Evolutionary conservation across 495 filamentous ascomycete genomes (phyloP).

Genomic region (Immersiella caudata): DNA sequence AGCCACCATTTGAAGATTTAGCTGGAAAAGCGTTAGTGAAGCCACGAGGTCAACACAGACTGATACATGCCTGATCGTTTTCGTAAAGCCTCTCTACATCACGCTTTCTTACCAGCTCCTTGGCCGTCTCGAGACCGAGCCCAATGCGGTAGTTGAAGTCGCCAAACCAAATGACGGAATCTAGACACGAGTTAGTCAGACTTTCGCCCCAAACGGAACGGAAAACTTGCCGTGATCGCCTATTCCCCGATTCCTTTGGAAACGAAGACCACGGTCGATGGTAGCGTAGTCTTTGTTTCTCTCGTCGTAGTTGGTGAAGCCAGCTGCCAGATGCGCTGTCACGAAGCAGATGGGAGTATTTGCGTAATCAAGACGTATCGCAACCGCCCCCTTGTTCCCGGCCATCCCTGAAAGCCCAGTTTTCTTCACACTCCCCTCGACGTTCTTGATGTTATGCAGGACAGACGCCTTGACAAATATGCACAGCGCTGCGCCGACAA

Average conservation of each 20-base stretch:
- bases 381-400: constrained; percentile 97
- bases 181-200: constrained; percentile 28
- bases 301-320: constrained; percentile 97
- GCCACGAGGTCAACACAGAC: background rate
- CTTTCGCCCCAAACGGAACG: constrained; percentile 1
- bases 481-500: constrained; percentile 90
- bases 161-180: constrained; percentile 94
- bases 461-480: constrained; percentile 82
- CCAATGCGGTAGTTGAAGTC: constrained; percentile 99
- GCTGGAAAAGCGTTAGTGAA: constrained; percentile 45
- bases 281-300: constrained; percentile 90
- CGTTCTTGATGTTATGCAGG: constrained; percentile 85
- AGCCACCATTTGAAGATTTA: constrained; percentile 95
- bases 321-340: constrained; percentile 94
- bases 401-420: constrained; percentile 97
- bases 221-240: constrained; percentile 72
- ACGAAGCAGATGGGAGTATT: constrained; percentile 93
- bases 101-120: constrained; percentile 66
- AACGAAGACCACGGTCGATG: constrained; percentile 83
- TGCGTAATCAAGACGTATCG: constrained; percentile 94
- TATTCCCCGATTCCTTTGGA: constrained; percentile 86
- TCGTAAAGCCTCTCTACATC: constrained; percentile 82
- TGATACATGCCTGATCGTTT: constrained; percentile 77
- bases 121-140: constrained; percentile 75
- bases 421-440: constrained; percentile 95